phyloP scores from a whole-genome alignment of 768 basidiomycete species.

The Boletus sp. region DNA sequence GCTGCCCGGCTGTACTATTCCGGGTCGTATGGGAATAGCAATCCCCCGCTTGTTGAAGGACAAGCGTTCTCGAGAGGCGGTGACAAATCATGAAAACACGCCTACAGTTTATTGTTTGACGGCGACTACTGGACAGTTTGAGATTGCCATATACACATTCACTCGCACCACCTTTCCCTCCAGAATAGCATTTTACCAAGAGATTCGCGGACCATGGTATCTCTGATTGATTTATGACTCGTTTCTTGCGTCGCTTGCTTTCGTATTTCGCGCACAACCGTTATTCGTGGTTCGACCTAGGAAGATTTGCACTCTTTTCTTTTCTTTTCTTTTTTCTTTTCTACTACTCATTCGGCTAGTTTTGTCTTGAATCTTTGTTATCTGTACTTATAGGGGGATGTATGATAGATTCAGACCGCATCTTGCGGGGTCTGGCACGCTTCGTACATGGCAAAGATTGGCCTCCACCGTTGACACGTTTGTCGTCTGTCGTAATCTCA shows the following conservation, averaged over 20 bases:
- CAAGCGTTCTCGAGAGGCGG: slow-evolving; percentile 14
- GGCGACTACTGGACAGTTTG: slow-evolving; percentile 15
- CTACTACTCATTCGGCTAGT: not conserved
- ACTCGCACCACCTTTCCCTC: not conserved
- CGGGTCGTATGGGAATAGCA: slow-evolving; percentile 20
- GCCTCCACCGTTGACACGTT: not conserved
- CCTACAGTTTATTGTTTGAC: slow-evolving; percentile 2
- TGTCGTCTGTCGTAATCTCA: not conserved
- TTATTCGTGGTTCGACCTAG: slow-evolving; percentile 7
- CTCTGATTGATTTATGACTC: slow-evolving; percentile 32
- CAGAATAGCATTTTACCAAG: slow-evolving; percentile 6
- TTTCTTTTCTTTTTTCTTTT: not conserved
- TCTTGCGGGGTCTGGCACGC: slow-evolving; percentile 1
- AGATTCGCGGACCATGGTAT: slow-evolving; percentile 25
- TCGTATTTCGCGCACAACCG: slow-evolving; percentile 19
- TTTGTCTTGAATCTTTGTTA: slow-evolving; percentile 20
- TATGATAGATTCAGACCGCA: slow-evolving; percentile 19
- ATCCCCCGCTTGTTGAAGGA: slow-evolving; percentile 9
- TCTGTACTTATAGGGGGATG: slow-evolving; percentile 30
- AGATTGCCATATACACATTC: slow-evolving; percentile 8
- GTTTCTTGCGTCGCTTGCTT: slow-evolving; percentile 25
- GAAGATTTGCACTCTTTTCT: not conserved
- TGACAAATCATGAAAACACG: slow-evolving; percentile 24
- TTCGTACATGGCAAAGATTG: slow-evolving; percentile 9
- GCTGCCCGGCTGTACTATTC: slow-evolving; percentile 18